phyloP scores from a whole-genome alignment of 495 filamentous ascomycete genomes.

The Glonium stellatum region DNA sequence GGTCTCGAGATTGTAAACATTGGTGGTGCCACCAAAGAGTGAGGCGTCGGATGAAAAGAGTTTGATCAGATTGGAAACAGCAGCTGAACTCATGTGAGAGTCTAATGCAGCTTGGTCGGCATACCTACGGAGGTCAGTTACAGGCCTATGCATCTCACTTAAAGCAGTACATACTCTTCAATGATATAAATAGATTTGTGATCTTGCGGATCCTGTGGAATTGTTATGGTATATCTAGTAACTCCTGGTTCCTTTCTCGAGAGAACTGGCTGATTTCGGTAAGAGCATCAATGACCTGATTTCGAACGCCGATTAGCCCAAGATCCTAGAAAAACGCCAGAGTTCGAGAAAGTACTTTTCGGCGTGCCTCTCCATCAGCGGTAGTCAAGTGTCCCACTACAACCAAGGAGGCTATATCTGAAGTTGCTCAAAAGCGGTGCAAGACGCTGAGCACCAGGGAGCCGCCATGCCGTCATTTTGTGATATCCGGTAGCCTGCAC shows the following conservation, averaged over 20 bases:
- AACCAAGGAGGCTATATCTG: constrained; percentile 12
- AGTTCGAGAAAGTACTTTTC: constrained; percentile 8
- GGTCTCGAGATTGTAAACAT: constrained; percentile 5
- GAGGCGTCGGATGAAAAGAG: constrained; percentile 5
- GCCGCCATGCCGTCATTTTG: background rate
- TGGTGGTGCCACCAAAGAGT: constrained; percentile 6
- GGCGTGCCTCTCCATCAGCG: constrained; percentile 7
- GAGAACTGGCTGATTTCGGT: constrained; percentile 11
- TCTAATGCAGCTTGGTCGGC: constrained; percentile 15
- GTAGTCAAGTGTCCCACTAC: constrained; percentile 13
- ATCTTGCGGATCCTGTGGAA: constrained; percentile 14
- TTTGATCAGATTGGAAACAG: constrained; percentile 2
- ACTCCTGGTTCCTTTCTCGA: constrained; percentile 14
- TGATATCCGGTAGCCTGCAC: background rate
- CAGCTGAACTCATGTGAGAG: constrained; percentile 9
- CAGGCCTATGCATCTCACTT: too few relatives aligned
- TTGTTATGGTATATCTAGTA: constrained; percentile 1
- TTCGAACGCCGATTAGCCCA: background rate
- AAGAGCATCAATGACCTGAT: constrained; percentile 12
- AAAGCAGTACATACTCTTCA: constrained; percentile 15
- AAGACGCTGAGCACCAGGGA: background rate
- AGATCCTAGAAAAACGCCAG: background rate
- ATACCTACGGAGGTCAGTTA: constrained; percentile 9
- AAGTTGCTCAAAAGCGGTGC: background rate
- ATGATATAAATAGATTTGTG: constrained; percentile 16